Conservation (phyloP, 192 early-diverging fungal genomes). For the Physocladia obscura region DNA sequence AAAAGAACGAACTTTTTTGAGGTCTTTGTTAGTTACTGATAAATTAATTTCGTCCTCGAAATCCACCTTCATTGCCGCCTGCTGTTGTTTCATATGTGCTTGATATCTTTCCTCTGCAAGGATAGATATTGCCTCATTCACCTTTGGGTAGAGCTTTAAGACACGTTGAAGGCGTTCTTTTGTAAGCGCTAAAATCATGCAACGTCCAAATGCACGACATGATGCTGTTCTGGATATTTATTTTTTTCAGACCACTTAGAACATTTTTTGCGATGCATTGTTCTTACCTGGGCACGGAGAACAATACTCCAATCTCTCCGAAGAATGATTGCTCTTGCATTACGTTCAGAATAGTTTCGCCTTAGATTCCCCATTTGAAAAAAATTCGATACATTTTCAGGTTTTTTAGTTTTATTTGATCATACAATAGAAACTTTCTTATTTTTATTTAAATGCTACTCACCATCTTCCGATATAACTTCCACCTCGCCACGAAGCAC, state of each 20-base stretch:
- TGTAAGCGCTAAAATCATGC: constrained; percentile 51
- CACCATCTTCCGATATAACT: constrained; percentile 60
- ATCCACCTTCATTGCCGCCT: constrained; percentile 41
- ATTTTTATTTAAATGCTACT: not conserved
- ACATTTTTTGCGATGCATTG: not conserved
- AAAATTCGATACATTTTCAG: not conserved
- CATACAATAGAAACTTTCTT: no score
- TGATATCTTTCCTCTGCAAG: constrained; percentile 57
- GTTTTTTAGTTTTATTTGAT: no score
- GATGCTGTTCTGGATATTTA: constrained; percentile 46
- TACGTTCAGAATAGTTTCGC: constrained; percentile 50
- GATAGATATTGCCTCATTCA: constrained; percentile 37
- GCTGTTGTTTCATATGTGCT: constrained; percentile 51
- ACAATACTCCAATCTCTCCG: constrained; percentile 78
- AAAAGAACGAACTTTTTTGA: constrained; percentile 42
- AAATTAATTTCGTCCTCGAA: constrained; percentile 57
- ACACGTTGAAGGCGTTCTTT: constrained; percentile 47
- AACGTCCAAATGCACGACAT: constrained; percentile 50
- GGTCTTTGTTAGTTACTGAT: constrained; percentile 50
- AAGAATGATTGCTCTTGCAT: constrained; percentile 72
- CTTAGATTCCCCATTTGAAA: constrained; percentile 24
- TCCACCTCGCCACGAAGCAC: constrained; percentile 49
- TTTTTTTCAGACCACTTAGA: not conserved
- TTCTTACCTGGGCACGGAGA: constrained; percentile 58
- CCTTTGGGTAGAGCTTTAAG: constrained; percentile 44